Conservation (phyloP, 805 yeast genomes). For the Myxozyma mucilagina region DNA sequence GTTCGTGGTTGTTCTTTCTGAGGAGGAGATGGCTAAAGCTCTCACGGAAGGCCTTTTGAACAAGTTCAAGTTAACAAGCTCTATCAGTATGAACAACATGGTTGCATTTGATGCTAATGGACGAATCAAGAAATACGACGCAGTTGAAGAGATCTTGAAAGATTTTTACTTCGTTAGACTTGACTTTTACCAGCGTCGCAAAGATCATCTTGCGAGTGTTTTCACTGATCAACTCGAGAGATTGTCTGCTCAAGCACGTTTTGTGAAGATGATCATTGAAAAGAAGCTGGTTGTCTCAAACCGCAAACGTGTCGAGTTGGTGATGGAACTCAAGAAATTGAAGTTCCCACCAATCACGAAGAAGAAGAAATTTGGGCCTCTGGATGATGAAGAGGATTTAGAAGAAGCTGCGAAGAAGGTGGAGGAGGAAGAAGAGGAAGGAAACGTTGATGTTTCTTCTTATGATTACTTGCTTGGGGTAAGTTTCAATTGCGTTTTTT, state of each 20-base stretch:
- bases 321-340: slow-evolving; percentile 59
- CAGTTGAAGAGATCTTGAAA: slow-evolving; percentile 70
- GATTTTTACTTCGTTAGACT: slow-evolving; percentile 86
- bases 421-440: slow-evolving; percentile 41
- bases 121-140: slow-evolving; percentile 77
- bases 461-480: slow-evolving; percentile 81
- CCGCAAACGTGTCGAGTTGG: slow-evolving; percentile 64
- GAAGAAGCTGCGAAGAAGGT: slow-evolving; percentile 49
- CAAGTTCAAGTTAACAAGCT: slow-evolving; percentile 72
- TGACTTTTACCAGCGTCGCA: slow-evolving; percentile 87
- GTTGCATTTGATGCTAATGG: slow-evolving; percentile 93
- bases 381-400: slow-evolving; percentile 49
- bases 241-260: slow-evolving; percentile 80
- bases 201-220: slow-evolving; percentile 69
- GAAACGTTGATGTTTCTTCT: slow-evolving; percentile 35
- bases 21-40: slow-evolving; percentile 82
- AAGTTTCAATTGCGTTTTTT: neutral
- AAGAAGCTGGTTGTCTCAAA: slow-evolving; percentile 69
- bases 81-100: slow-evolving; percentile 79
- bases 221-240: slow-evolving; percentile 74
- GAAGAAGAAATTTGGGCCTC: slow-evolving; percentile 42
- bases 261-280: slow-evolving; percentile 86
- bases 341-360: slow-evolving; percentile 59
- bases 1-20: slow-evolving; percentile 71
- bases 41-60: slow-evolving; percentile 74